Base-by-base conservation (phyloP, 306 rosid species). In the Vigna hirtella region DNA sequence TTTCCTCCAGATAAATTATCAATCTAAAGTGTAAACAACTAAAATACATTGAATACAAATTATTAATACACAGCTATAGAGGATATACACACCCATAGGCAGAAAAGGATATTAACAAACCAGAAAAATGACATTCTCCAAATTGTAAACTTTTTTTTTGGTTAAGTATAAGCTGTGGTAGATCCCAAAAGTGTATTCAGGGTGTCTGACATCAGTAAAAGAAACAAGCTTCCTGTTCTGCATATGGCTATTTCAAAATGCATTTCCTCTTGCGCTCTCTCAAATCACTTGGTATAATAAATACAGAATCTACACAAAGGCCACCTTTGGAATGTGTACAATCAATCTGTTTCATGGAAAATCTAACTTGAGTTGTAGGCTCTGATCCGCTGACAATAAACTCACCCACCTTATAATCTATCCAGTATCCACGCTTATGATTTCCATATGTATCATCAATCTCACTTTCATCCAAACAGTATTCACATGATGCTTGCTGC, bases 371-470 rank as follows among this genome's bases (percentile, higher is more conserved):
- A 0, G 91, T 85, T 24, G 83, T 85, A 32, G 97, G 91, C 57
- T 83, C 89, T 5, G 88, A 74, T 61, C 88, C 88, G 3, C 66
- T 78, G 66, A 91, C 98, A 22, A 83, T 73, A 82, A 95, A 90
- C 72, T 93, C 98, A 13, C 99, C 98, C 12, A 95, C 99, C 88
- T 91, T 91, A 93, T 93, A 95, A 83, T 93, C 95, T 62, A 93
- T 83, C 97, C 98, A 95, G 82, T 79, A 86, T 26, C 99, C 97
- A 0, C 98, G 93, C 89, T 91, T 93, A 53, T 85, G 91, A 78
- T 83, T 74, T 65, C 92, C 91, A 45, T 80, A 77, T 45, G 79
- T 65, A 52, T 89, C 92, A 45, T 85, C 84, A 34, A 72, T 74
- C 67, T 81, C 89, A 1, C 73, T 83, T 47, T 93, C 91, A 45